phyloP scores from a whole-genome alignment of 164 flowering plant species.

The Vitis cinerea region DNA sequence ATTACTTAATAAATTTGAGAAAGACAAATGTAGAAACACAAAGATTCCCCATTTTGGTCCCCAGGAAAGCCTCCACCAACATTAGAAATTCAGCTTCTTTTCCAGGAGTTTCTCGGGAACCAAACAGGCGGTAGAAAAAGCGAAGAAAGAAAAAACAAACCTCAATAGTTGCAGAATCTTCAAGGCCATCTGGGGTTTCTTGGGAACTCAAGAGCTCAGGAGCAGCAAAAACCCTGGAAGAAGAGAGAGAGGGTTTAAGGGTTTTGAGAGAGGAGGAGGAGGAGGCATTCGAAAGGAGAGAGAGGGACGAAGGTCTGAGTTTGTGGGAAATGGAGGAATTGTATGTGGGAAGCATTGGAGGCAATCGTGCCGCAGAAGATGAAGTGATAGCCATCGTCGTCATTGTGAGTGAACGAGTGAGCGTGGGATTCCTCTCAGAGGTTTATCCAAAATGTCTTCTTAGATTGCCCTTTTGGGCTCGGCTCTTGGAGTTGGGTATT shows the following conservation, averaged over 20 bases:
- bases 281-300: constrained; percentile 20
- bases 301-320: constrained; percentile 29
- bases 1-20: background rate
- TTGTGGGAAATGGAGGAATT: constrained; percentile 28
- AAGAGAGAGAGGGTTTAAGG: constrained; percentile 21
- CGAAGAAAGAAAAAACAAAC: constrained; percentile 19
- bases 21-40: too few relatives aligned
- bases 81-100: background rate
- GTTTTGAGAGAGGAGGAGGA: constrained; percentile 14
- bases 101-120: background rate
- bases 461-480: too few relatives aligned
- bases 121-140: background rate
- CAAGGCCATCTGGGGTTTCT: constrained; percentile 32
- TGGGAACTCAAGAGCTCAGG: constrained; percentile 56
- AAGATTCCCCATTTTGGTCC: too few relatives aligned
- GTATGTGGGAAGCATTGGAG: constrained; percentile 31
- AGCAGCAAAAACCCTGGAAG: constrained; percentile 51
- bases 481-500: too few relatives aligned
- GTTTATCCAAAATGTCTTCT: too few relatives aligned
- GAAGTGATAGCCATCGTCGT: constrained; percentile 51
- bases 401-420: too few relatives aligned
- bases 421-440: too few relatives aligned
- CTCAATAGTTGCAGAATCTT: constrained; percentile 22
- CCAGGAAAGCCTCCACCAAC: too few relatives aligned
- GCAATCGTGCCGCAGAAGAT: constrained; percentile 37